Base-by-base conservation (phyloP, 176 grass and related monocot genomes). In the Puccinellia tenuiflora region DNA sequence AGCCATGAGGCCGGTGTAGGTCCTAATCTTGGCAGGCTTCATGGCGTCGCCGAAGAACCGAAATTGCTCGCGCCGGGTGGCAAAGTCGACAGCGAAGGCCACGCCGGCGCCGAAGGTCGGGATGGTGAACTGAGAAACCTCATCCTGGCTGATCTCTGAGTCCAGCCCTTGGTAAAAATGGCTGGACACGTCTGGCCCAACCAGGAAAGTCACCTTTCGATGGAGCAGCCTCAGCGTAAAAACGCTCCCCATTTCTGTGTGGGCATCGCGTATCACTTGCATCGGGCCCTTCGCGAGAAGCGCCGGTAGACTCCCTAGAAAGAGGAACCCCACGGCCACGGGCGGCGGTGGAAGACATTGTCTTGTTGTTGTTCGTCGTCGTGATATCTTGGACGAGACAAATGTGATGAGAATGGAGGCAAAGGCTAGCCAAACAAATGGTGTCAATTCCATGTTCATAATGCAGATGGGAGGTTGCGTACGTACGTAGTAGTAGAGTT, bases 61-160 rank as follows among this genome's bases (percentile, higher is more conserved):
- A 45, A 90, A 88, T 57, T 95, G 85, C 83, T 95, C 90, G 8
- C 59, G 82, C 14, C 87, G 60, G 8, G 78, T 81, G 64, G 84
- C 68, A 10, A 80, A 88, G 0, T 87, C 85, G 3, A 88, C 85
- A 13, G 86, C 90, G 22, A 90, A 95, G 64, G 73, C 87, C 7
- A 95, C 75, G 26, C 87, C 77, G 2, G 79, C 75, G 7, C 85
- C 88, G n/a, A 90, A 94, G 13, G 88, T 92, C n/a, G 92, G 90
- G 56, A 86, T 81, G 28, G 83, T 86, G 80, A 94, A 91, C 75
- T 52, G 85, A 2, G 87, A 94, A 3, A 91, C 89, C 86, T 91
- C 89, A 24, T 94, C 87, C 40, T 91, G 86, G 57, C 57, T 61
- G 12, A 61, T 29, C 57, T 61, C 57, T 4, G 57, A 61, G 57